Conservation (phyloP, 805 yeast species). For the Vanderwaltozyma tropicalis region DNA sequence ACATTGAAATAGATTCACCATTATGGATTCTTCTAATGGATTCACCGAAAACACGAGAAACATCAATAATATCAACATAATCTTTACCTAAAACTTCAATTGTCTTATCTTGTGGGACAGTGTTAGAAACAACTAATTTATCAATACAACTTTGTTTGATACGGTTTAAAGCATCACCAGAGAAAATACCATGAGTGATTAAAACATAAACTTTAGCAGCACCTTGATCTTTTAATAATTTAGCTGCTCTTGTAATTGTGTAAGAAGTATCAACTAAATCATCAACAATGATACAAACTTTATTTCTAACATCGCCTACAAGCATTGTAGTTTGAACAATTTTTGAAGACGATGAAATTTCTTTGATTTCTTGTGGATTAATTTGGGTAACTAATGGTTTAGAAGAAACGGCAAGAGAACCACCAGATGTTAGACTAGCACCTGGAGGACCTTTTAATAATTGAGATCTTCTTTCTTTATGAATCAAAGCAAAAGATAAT, state of each 20-base stretch:
- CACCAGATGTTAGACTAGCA: constrained; percentile 24
- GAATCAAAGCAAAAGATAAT: constrained; percentile 86
- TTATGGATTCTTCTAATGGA: constrained; percentile 93
- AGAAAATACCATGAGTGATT: constrained; percentile 85
- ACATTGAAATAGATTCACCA: constrained; percentile 90
- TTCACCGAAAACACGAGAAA: constrained; percentile 81
- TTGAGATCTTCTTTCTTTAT: constrained; percentile 71
- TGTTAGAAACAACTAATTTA: constrained; percentile 77
- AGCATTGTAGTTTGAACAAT: constrained; percentile 78
- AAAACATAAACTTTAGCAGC: constrained; percentile 78
- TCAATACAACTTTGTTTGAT: constrained; percentile 63
- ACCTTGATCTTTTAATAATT: constrained; percentile 84
- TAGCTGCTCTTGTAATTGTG: constrained; percentile 88
- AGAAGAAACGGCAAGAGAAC: constrained; percentile 13
- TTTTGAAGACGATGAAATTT: constrained; percentile 10
- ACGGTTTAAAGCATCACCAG: constrained; percentile 80
- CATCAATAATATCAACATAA: constrained; percentile 73
- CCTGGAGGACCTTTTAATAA: constrained; percentile 29
- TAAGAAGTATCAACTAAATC: constrained; percentile 90
- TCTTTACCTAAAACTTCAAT: constrained; percentile 39
- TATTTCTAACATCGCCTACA: constrained; percentile 86
- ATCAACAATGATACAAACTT: constrained; percentile 83
- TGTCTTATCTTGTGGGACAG: constrained; percentile 74
- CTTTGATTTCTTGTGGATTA: constrained; percentile 15
- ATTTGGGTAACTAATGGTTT: constrained; percentile 13